A percentile compares a stretch with the other conserved stretches of the same genome.
phyloP scores from a whole-genome alignment of 805 yeast genomes.

The Yamadazyma olivae region DNA sequence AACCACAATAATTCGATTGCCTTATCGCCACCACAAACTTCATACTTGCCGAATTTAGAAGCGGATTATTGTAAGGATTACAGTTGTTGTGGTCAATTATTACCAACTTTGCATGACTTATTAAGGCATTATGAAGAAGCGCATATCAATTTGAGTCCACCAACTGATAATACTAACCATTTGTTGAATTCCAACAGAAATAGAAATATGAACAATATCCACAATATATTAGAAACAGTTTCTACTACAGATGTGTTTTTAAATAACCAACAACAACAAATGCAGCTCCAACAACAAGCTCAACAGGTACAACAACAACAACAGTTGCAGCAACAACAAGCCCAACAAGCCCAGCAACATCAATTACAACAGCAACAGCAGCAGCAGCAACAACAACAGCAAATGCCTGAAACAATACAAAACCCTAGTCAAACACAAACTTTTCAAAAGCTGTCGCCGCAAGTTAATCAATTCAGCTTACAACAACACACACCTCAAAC shows the following conservation, averaged over 20 bases:
- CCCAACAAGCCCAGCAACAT: slow-evolving; percentile 15
- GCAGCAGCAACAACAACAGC: slow-evolving; percentile 12
- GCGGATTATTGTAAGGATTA: slow-evolving; percentile 97
- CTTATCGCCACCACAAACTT: slow-evolving; percentile 64
- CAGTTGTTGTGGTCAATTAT: slow-evolving; percentile 88
- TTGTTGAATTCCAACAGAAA: slow-evolving; percentile 27
- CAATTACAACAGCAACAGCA: slow-evolving; percentile 12
- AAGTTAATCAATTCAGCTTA: slow-evolving; percentile 3
- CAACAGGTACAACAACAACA: slow-evolving; percentile 17
- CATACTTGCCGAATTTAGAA: slow-evolving; percentile 88
- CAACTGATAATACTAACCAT: slow-evolving; percentile 31
- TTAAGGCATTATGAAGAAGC: slow-evolving; percentile 95
- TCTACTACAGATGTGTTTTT: slow-evolving; percentile 91
- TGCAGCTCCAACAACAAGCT: slow-evolving; percentile 13
- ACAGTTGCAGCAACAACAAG: slow-evolving; percentile 14
- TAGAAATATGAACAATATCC: slow-evolving; percentile 41
- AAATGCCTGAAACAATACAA: slow-evolving; percentile 10
- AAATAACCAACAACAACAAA: slow-evolving; percentile 28
- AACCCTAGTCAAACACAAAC: slow-evolving; percentile 8
- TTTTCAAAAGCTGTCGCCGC: slow-evolving; percentile 5
- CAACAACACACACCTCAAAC: slow-evolving; percentile 15
- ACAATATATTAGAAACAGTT: slow-evolving; percentile 78
- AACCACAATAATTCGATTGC: slow-evolving; percentile 19
- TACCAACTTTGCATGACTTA: slow-evolving; percentile 92
- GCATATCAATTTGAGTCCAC: slow-evolving; percentile 67